phyloP scores from a whole-genome alignment of 371 early-diverging fungal species.

The Batkoa obscura region DNA sequence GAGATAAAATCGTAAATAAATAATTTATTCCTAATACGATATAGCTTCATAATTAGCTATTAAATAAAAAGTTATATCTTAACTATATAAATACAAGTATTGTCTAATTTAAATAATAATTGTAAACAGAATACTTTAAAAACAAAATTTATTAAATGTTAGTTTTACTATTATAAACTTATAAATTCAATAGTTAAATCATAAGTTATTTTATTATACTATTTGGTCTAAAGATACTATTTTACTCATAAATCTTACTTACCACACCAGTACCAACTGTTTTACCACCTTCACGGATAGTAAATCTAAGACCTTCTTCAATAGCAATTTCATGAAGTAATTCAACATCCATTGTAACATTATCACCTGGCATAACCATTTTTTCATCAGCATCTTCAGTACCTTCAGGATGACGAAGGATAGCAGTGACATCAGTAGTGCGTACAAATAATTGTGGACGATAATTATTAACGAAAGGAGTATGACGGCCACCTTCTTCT shows the following conservation, averaged over 20 bases:
- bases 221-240: too few relatives aligned
- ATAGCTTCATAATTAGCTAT: too few relatives aligned
- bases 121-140: neutral
- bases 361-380: constrained; percentile 98
- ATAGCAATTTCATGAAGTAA: constrained; percentile 64
- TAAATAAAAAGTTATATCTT: too few relatives aligned
- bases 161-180: too few relatives aligned
- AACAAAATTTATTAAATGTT: too few relatives aligned
- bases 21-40: too few relatives aligned
- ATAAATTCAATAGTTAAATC: too few relatives aligned
- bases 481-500: constrained; percentile 97
- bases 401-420: constrained; percentile 64
- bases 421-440: constrained; percentile 84
- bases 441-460: constrained; percentile 89
- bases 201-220: too few relatives aligned
- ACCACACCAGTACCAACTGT: constrained; percentile 90
- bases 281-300: constrained; percentile 94
- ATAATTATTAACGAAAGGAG: constrained; percentile 92
- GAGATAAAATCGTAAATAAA: neutral
- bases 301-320: constrained; percentile 87
- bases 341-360: constrained; percentile 67
- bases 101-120: neutral
- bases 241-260: constrained; percentile 30
- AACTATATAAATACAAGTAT: too few relatives aligned
- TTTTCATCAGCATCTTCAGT: constrained; percentile 69